phyloP scores from a whole-genome alignment of 2,329 filamentous ascomycete species.

The Xylariaceae sp. region DNA sequence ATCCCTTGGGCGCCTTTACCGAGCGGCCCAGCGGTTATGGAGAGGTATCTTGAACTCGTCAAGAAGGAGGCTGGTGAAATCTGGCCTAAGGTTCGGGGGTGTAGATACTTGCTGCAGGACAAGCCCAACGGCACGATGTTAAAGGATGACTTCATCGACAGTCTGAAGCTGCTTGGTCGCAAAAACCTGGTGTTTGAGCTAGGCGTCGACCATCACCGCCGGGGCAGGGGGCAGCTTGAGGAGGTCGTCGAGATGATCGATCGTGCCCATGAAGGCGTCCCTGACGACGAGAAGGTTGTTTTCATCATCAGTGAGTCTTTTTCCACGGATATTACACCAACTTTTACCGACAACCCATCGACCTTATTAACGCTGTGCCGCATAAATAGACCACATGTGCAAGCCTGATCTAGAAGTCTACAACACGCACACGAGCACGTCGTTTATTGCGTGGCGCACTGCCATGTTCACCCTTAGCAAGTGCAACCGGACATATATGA shows the following conservation, averaged over 20 bases:
- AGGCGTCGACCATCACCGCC: slow-evolving; percentile 73
- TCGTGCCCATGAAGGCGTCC: slow-evolving; percentile 56
- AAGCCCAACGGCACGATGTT: slow-evolving; percentile 63
- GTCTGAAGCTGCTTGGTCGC: slow-evolving; percentile 58
- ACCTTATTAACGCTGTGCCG: slow-evolving; percentile 7
- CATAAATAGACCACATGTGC: slow-evolving; percentile 82
- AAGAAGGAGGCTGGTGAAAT: slow-evolving; percentile 56
- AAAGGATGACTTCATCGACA: slow-evolving; percentile 56
- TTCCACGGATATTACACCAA: no score
- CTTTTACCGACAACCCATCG: background rate
- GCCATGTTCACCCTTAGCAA: slow-evolving; percentile 63
- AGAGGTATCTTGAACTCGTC: slow-evolving; percentile 59
- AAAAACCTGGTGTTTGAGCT: slow-evolving; percentile 71
- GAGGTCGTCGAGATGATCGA: slow-evolving; percentile 66
- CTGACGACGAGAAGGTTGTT: slow-evolving; percentile 53
- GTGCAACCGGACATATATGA: slow-evolving; percentile 70
- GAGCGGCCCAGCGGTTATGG: slow-evolving; percentile 53
- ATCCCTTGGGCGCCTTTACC: slow-evolving; percentile 84
- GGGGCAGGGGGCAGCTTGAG: slow-evolving; percentile 67
- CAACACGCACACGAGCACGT: slow-evolving; percentile 48
- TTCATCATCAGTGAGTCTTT: slow-evolving; percentile 63
- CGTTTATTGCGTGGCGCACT: slow-evolving; percentile 63
- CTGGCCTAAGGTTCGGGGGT: slow-evolving; percentile 68
- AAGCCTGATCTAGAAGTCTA: slow-evolving; percentile 71
- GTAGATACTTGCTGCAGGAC: slow-evolving; percentile 78